Conservation (phyloP, 352 stramenopile species). For the Blastocystis sp. region DNA sequence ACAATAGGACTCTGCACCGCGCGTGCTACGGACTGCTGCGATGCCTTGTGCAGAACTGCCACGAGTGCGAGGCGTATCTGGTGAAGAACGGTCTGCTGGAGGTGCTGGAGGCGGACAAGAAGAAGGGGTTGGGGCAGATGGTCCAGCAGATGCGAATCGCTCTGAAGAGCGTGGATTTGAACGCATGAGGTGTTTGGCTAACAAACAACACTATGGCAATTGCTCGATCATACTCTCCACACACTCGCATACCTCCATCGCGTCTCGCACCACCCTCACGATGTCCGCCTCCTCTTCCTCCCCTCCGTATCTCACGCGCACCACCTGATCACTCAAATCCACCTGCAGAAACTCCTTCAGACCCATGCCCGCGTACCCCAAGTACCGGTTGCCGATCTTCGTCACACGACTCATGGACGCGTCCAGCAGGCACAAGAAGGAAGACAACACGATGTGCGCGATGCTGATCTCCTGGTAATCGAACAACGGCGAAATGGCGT, state of each 20-base stretch:
- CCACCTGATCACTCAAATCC: background rate
- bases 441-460: background rate
- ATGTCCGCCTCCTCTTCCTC: background rate
- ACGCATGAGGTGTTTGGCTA: background rate
- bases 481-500: constrained; percentile 36
- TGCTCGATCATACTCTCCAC: constrained; percentile 1
- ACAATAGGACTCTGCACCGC: background rate
- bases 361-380: constrained; percentile 20
- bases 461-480: background rate
- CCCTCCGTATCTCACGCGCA: background rate
- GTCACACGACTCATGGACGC: background rate
- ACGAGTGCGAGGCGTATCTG: constrained; percentile 14
- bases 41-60: constrained; percentile 3
- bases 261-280: background rate
- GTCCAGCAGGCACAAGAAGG: constrained; percentile 31
- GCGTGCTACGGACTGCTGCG: background rate
- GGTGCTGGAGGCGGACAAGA: background rate
- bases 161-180: background rate
- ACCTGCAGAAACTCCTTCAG: constrained; percentile 53
- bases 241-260: constrained; percentile 12
- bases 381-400: background rate
- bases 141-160: background rate
- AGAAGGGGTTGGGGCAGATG: background rate
- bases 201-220: background rate
- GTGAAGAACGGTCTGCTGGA: constrained; percentile 14